Evolutionary conservation across 1,284 basidiomycete species (phyloP).

Genomic region (Apiotrichum akiyoshidainum): DNA sequence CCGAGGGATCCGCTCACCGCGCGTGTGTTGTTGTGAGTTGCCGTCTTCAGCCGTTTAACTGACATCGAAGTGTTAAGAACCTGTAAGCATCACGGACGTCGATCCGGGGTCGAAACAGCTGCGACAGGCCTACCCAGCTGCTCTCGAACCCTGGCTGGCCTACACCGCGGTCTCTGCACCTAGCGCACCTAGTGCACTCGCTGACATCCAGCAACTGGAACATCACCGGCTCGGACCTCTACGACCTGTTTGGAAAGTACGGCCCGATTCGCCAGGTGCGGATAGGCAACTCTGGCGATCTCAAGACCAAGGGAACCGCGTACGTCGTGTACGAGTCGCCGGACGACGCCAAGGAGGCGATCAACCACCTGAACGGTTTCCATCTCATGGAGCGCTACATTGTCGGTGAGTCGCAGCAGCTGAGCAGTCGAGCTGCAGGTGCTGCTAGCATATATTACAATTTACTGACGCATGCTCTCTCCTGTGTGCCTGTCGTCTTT

Average conservation of each 20-base stretch:
- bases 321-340: conserved; percentile 65
- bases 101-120: neutral
- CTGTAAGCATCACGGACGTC: conserved; percentile 30
- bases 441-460: neutral
- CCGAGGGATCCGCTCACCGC: conserved; percentile 39
- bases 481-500: neutral
- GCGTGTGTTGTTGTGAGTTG: conserved; percentile 46
- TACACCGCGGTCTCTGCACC: neutral
- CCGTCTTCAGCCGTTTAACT: conserved; percentile 1
- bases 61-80: conserved; percentile 44
- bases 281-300: conserved; percentile 73
- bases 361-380: conserved; percentile 96
- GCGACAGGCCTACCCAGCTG: neutral
- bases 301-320: conserved; percentile 90
- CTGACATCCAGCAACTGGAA: conserved; percentile 67
- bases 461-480: conserved; percentile 4
- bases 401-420: conserved; percentile 56
- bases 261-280: conserved; percentile 94
- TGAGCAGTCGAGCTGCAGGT: neutral
- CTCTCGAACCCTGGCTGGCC: neutral
- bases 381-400: conserved; percentile 98
- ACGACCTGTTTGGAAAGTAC: conserved; percentile 96
- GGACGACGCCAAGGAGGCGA: conserved; percentile 83
- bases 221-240: conserved; percentile 84
- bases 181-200: neutral